Evolutionary conservation across 768 basidiomycete genomes (phyloP).

Genomic region (Trichaptum fuscoviolaceum): DNA sequence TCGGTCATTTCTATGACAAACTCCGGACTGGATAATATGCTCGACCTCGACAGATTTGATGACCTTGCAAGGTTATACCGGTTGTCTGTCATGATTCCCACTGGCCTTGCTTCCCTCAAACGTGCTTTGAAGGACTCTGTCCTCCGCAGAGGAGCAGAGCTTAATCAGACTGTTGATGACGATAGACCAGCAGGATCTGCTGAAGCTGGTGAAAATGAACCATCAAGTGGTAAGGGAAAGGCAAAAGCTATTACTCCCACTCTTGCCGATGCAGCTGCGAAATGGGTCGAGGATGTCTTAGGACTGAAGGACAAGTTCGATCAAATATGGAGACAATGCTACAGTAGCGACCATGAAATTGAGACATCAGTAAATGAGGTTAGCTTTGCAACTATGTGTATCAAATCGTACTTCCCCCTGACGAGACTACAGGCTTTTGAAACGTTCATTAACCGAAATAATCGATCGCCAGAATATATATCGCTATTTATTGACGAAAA

Average conservation of each 20-base stretch:
- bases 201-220: conserved; percentile 31
- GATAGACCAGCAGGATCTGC: conserved; percentile 16
- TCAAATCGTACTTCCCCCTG: not conserved
- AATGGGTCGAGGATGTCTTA: conserved; percentile 92
- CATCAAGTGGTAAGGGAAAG: conserved; percentile 39
- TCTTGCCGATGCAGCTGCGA: conserved; percentile 56
- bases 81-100: conserved; percentile 62
- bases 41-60: conserved; percentile 70
- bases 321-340: conserved; percentile 61
- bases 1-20: conserved; percentile 71
- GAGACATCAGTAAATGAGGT: conserved; percentile 87
- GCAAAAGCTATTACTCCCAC: conserved; percentile 42
- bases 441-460: conserved; percentile 83
- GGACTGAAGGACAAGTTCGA: conserved; percentile 93
- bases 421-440: conserved; percentile 69
- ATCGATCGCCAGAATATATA: conserved; percentile 87
- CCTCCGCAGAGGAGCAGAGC: conserved; percentile 64
- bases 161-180: conserved; percentile 55
- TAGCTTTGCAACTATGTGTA: conserved; percentile 16
- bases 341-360: conserved; percentile 66
- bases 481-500: conserved; percentile 97
- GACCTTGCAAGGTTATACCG: conserved; percentile 78
- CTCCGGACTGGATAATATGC: conserved; percentile 84
- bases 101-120: conserved; percentile 61
- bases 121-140: conserved; percentile 68